Evolutionary conservation across 345 rosid species (phyloP).

Genomic region (Hirschfeldia incana): DNA sequence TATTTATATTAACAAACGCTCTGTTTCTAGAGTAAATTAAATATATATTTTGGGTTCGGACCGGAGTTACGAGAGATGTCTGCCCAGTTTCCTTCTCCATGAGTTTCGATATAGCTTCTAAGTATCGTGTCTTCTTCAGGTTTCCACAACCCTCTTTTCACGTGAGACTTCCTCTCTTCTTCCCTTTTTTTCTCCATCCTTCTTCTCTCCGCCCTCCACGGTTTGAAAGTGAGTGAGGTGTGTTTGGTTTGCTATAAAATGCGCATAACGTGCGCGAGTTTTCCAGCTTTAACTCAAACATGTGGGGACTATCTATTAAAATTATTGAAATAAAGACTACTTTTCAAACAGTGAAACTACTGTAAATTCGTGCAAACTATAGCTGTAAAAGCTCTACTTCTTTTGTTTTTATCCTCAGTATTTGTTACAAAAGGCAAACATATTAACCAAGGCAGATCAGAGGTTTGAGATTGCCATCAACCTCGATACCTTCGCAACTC

Average conservation of each 20-base stretch:
- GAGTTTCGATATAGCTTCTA: slow-evolving; percentile 61
- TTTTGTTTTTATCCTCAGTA: neutral
- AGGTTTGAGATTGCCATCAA: slow-evolving; percentile 39
- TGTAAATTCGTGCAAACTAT: slow-evolving; percentile 35
- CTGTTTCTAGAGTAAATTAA: neutral
- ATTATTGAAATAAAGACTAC: slow-evolving; percentile 36
- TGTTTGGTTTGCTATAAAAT: neutral
- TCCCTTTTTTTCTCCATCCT: slow-evolving; percentile 42
- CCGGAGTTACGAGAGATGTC: slow-evolving; percentile 68
- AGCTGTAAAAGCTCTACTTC: slow-evolving; percentile 25
- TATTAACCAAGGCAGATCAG: slow-evolving; percentile 23
- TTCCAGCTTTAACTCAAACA: slow-evolving; percentile 37
- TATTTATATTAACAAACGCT: neutral
- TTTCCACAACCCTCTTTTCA: slow-evolving; percentile 78
- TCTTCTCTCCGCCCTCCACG: slow-evolving; percentile 12
- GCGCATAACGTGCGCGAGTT: slow-evolving; percentile 14
- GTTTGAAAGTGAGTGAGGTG: slow-evolving; percentile 12
- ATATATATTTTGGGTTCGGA: neutral
- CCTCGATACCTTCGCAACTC: slow-evolving; percentile 29
- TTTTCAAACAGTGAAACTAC: slow-evolving; percentile 34
- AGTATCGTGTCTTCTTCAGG: slow-evolving; percentile 84
- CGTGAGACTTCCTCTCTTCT: slow-evolving; percentile 42
- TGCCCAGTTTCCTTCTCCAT: slow-evolving; percentile 92
- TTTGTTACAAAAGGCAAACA: slow-evolving; percentile 30
- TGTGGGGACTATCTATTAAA: slow-evolving; percentile 32